These are phyloP conservation scores for Xylaria sp. DNA, from an alignment of 2,329 filamentous ascomycete species.

Conservation along the genomic window DNA sequence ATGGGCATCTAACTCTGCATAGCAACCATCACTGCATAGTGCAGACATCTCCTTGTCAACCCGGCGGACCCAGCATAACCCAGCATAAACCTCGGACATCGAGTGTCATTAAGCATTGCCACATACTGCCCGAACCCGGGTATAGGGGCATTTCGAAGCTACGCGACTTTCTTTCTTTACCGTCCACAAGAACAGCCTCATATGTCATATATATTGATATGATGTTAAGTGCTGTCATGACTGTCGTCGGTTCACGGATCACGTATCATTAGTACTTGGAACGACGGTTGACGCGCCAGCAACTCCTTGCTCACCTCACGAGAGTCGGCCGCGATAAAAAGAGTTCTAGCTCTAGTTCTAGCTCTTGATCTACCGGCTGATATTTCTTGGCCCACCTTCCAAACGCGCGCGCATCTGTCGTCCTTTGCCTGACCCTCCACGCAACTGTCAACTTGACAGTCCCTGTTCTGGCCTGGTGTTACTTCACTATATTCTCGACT, in stretches of 20 bases:
- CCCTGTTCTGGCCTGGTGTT: neutral
- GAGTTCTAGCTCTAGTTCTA: conserved; percentile 15
- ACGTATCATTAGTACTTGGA: conserved; percentile 12
- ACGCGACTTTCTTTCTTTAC: neutral
- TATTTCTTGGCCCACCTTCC: conserved; percentile 1
- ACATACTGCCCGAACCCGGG: neutral
- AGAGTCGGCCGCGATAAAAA: neutral
- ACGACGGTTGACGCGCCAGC: neutral
- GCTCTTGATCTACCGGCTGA: neutral
- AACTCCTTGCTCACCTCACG: neutral
- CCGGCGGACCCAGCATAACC: neutral
- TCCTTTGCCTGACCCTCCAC: neutral
- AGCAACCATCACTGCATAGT: neutral
- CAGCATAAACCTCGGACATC: neutral
- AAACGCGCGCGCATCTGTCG: neutral
- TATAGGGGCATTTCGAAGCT: neutral
- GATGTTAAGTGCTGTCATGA: conserved; percentile 1
- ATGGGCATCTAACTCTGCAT: neutral
- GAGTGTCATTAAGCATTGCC: neutral
- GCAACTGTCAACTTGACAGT: neutral
- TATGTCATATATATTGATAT: conserved; percentile 5
- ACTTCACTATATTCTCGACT: neutral
- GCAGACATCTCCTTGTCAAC: neutral
- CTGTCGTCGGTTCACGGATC: neutral
- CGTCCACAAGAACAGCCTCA: neutral